Evolutionary conservation across 225 moss, liverwort and hornwort genomes (phyloP).

Genomic region (Bryum argenteum): DNA sequence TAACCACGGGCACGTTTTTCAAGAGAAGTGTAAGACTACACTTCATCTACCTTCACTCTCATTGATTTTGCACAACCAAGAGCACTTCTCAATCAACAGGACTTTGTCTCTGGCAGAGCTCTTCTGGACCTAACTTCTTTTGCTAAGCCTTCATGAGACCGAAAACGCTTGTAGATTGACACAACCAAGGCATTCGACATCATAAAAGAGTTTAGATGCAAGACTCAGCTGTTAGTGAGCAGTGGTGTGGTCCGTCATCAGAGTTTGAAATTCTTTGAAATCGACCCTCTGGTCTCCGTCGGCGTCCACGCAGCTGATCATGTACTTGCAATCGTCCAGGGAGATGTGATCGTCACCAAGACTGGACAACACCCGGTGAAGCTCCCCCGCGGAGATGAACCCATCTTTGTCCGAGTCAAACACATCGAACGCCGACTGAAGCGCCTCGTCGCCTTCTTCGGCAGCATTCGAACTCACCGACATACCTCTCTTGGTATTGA

Average conservation of each 20-base stretch:
- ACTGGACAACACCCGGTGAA: slow-evolving; percentile 47
- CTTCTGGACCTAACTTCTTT: slow-evolving; percentile 1
- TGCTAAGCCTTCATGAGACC: background rate
- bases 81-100: background rate
- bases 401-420: slow-evolving; percentile 63
- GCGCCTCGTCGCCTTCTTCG: slow-evolving; percentile 29
- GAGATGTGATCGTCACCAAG: slow-evolving; percentile 50
- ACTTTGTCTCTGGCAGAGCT: background rate
- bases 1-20: too few relatives aligned
- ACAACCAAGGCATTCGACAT: slow-evolving; percentile 3
- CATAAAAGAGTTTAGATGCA: background rate
- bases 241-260: slow-evolving; percentile 40
- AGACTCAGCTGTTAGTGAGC: background rate
- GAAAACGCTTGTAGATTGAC: background rate
- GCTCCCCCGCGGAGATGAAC: slow-evolving; percentile 56
- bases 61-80: too few relatives aligned
- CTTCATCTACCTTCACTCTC: too few relatives aligned
- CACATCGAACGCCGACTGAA: slow-evolving; percentile 58
- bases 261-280: slow-evolving; percentile 54
- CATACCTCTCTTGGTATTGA: background rate
- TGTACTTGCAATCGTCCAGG: slow-evolving; percentile 52
- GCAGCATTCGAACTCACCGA: background rate
- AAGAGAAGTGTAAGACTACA: too few relatives aligned
- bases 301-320: slow-evolving; percentile 59
- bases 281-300: slow-evolving; percentile 58